These are phyloP conservation scores for Rutstroemia sp. DNA, from an alignment of 2,329 filamentous ascomycete genomes.

Conservation along the genomic window DNA sequence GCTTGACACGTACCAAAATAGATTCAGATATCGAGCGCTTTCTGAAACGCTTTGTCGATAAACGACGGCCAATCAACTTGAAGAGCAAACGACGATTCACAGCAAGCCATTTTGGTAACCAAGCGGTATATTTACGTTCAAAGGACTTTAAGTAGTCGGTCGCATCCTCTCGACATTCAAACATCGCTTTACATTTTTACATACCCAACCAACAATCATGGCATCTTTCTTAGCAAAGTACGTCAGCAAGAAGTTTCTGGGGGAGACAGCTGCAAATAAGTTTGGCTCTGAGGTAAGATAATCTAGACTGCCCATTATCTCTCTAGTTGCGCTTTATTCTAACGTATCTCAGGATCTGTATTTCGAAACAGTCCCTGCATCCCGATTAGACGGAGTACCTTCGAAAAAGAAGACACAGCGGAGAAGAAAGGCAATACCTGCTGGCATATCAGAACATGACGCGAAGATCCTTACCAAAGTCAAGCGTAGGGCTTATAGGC, in stretches of 20 bases:
- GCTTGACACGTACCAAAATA: constrained; percentile 3
- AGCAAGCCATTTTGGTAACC: neutral
- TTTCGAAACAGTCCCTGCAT: constrained; percentile 75
- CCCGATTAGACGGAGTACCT: constrained; percentile 56
- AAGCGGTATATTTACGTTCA: too few relatives aligned
- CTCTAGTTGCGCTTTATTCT: neutral
- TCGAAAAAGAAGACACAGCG: constrained; percentile 66
- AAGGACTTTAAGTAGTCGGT: neutral
- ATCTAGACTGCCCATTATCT: constrained; percentile 1
- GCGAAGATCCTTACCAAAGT: constrained; percentile 76
- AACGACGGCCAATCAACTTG: neutral
- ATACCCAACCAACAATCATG: constrained; percentile 36
- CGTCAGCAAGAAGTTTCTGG: constrained; percentile 49
- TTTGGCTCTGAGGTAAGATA: constrained; percentile 47
- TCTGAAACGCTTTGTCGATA: constrained; percentile 6
- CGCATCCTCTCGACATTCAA: neutral
- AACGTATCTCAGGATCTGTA: constrained; percentile 65
- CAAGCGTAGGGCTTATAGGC: constrained; percentile 74
- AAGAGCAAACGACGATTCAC: neutral
- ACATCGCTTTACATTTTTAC: neutral
- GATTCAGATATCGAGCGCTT: constrained; percentile 5
- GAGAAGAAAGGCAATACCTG: constrained; percentile 75
- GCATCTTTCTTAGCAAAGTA: constrained; percentile 45
- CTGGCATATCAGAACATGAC: constrained; percentile 77
- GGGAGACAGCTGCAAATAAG: constrained; percentile 49